phyloP scores from a whole-genome alignment of 495 filamentous ascomycete genomes.

The Talaromyces borbonicus region DNA sequence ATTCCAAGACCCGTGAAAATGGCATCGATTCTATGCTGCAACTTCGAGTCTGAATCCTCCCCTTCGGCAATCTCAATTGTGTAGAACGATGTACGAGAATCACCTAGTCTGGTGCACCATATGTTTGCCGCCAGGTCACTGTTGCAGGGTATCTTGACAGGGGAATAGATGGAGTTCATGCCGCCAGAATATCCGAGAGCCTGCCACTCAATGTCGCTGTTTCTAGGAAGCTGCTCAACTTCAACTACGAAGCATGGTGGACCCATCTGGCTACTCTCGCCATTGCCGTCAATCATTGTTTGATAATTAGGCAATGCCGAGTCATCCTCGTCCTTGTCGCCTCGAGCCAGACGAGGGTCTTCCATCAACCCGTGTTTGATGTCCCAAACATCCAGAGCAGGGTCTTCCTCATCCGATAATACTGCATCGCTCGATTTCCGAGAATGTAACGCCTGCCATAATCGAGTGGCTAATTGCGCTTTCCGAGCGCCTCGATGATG shows the following conservation, averaged over 20 bases:
- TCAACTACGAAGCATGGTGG: slow-evolving; percentile 66
- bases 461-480: slow-evolving; percentile 32
- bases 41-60: neutral
- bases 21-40: neutral
- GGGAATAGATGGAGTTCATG: slow-evolving; percentile 14
- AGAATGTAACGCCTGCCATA: slow-evolving; percentile 44
- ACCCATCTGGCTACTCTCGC: slow-evolving; percentile 12
- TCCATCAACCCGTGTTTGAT: slow-evolving; percentile 41
- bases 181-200: slow-evolving; percentile 35
- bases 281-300: slow-evolving; percentile 10
- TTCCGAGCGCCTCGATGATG: slow-evolving; percentile 16
- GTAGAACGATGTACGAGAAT: slow-evolving; percentile 17
- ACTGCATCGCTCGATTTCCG: slow-evolving; percentile 13
- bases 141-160: neutral
- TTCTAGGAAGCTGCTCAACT: slow-evolving; percentile 60
- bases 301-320: slow-evolving; percentile 23
- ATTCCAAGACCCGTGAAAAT: neutral
- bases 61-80: slow-evolving; percentile 25
- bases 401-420: slow-evolving; percentile 34
- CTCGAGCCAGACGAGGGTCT: slow-evolving; percentile 9
- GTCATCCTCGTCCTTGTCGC: too few relatives aligned
- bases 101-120: slow-evolving; percentile 15
- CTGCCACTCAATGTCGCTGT: slow-evolving; percentile 66
- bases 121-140: slow-evolving; percentile 8
- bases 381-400: slow-evolving; percentile 65